Conservation (phyloP, 2,329 filamentous ascomycete genomes). For the Emydomyces testavorans region DNA sequence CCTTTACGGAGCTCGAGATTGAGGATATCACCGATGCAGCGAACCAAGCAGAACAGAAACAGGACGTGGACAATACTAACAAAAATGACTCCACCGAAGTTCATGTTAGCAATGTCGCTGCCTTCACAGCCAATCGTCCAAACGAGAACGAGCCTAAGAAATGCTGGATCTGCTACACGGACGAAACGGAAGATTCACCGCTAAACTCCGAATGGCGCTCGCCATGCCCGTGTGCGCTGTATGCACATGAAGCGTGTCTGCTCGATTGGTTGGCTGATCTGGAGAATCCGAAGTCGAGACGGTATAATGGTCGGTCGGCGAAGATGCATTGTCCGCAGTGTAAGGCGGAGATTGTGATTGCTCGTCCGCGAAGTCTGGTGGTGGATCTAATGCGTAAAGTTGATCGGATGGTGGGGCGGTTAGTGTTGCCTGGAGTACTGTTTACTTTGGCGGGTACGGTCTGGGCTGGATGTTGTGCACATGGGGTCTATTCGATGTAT, state of each 20-base stretch:
- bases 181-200: conserved; percentile 51
- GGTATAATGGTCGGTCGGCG: conserved; percentile 40
- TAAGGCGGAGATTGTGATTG: conserved; percentile 66
- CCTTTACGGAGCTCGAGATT: conserved; percentile 9
- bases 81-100: conserved; percentile 1
- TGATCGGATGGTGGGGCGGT: conserved; percentile 44
- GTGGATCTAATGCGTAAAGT: conserved; percentile 54
- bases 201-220: conserved; percentile 62
- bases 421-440: conserved; percentile 56
- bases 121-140: conserved; percentile 15
- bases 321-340: conserved; percentile 80
- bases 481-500: conserved; percentile 53
- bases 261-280: conserved; percentile 89
- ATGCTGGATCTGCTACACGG: conserved; percentile 60
- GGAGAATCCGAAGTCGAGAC: conserved; percentile 50
- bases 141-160: conserved; percentile 35
- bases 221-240: conserved; percentile 80
- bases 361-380: conserved; percentile 60
- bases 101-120: conserved; percentile 9
- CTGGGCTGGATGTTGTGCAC: conserved; percentile 43
- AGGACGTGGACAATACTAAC: conserved; percentile 6
- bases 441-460: conserved; percentile 38
- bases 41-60: conserved; percentile 12
- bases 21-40: background rate
- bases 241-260: conserved; percentile 80